Base-by-base conservation (phyloP, 495 filamentous ascomycete genomes). In the Aspergillus cavernicola region DNA sequence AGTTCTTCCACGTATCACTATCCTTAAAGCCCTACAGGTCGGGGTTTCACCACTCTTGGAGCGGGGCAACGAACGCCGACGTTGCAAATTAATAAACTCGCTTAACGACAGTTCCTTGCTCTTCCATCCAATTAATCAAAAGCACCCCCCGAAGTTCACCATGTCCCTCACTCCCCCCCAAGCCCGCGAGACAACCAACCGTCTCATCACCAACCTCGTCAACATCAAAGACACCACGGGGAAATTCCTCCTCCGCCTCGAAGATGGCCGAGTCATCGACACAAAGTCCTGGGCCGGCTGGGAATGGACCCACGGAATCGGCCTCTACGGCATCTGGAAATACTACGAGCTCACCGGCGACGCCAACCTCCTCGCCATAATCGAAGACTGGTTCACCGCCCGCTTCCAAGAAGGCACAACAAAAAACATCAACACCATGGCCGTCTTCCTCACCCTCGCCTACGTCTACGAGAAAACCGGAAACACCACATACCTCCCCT, bases 391-490 rank as follows among this genome's bases (percentile, higher is more conserved):
- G 86, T 89, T 88, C 66, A 65, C 67, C 10, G 73, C 70, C 7
- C 79, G 84, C 15, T 84, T 89, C 50, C 78, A 76, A 0, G 79
- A 80, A 31, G 86, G 85, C 16, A 88, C 85, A 0, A 87, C 85
- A 2, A 90, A 90, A 61, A 90, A 90, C 56, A 88, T 89, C 74
- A 90, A 90, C 70, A 89, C 86, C 1, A 88, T 89, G 85, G 77
- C 81, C 8, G 78, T 79, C 4, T 85, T 90, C 60, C 70, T 90
- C 15, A 87, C 86, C 0, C 77, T 90, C 0, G 85, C 86, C 0
- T 82, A 80, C 50, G 73, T 89, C 12, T 88, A 89, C 57, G 84
- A 89, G 63, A 80, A 81, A 55, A 85, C 81, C 0, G 63, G 75
- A 9, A 83, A 87, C 48, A 54, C 61, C 45, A 76, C 77, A 0